A percentile compares a stretch with the other conserved stretches of the same genome.
These are phyloP conservation scores for Pichia exigua DNA, from an alignment of 805 yeast genomes.

Conservation along the genomic window DNA sequence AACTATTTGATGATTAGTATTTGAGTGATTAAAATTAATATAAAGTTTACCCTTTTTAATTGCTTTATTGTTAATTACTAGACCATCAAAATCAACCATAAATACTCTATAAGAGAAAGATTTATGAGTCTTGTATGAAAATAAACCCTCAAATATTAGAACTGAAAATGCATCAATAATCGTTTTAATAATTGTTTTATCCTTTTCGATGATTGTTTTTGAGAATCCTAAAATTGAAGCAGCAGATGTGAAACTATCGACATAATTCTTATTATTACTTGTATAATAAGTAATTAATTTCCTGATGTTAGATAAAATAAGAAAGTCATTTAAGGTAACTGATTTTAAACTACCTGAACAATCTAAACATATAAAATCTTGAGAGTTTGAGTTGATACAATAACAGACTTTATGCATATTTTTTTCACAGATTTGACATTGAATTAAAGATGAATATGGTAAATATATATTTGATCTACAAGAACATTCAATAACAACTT, in stretches of 20 bases:
- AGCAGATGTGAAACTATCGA: conserved; percentile 6
- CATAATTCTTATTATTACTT: background rate
- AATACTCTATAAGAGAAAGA: conserved; percentile 10
- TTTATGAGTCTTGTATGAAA: conserved; percentile 11
- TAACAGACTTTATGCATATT: conserved; percentile 18
- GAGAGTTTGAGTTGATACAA: conserved; percentile 1
- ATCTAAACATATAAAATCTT: conserved; percentile 13
- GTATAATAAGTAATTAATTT: conserved; percentile 13
- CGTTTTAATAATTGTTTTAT: conserved; percentile 4
- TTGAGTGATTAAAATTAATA: conserved; percentile 6
- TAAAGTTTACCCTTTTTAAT: conserved; percentile 13
- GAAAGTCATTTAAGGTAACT: conserved; percentile 9
- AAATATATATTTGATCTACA: conserved; percentile 14
- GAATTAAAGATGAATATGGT: conserved; percentile 9
- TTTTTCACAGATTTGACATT: conserved; percentile 15
- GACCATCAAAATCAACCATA: conserved; percentile 11
- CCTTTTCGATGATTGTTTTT: background rate
- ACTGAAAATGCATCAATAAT: conserved; percentile 16
- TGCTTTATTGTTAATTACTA: conserved; percentile 11
- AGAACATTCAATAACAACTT: conserved; percentile 12
- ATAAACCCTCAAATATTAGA: conserved; percentile 13
- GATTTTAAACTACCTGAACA: conserved; percentile 6
- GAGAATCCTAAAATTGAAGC: conserved; percentile 4
- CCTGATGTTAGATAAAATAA: conserved; percentile 16
- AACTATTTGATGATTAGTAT: background rate